Evolutionary conservation across 148 eudicot genomes (phyloP), one percentile per base, ranked within the genome.

Genomic region (Tetragonia tetragonoides): DNA sequence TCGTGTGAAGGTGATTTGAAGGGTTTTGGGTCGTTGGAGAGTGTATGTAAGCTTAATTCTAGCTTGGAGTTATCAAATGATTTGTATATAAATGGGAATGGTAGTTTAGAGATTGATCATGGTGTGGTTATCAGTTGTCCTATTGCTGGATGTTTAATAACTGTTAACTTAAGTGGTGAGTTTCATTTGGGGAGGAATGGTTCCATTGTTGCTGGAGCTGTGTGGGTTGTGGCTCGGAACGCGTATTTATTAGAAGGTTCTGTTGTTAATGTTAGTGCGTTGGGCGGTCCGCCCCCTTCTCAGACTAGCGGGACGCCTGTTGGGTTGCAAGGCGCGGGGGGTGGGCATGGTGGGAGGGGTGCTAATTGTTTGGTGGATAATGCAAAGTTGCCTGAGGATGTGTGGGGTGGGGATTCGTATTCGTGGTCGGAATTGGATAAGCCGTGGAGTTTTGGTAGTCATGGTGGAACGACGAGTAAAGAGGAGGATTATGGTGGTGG

Each of bases 371-470:
- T 92, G 76, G 76, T 83, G 75, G 95, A 91, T 61, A 89, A 89
- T 81, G 60, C 65, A 10, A 85, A 87, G 86, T 78, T 88, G 2
- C 90, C 91, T 0, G 95, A 91, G 83, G 95, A 92, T 79, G 93
- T 90, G 66, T 94, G 97, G 97, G 98, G 98, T 18, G 98, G 98
- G 66, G 97, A 94, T 85, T 89, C 95, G 0, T 92, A 92, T 77
- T 84, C 88, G 0, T 94, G 98, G 98, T 80, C 87, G 4, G 82
- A 87, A 57, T 80, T 92, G 85, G 88, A 73, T 10, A 78, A 84
- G 76, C 98, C 98, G 2, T 89, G 92, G 90, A 90, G 92, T 76
- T 94, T 80, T 73, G 98, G 98, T 21, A 89, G 98, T 75, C 87
- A 83, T 47, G 98, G 98, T 20, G 97, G 95, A 60, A 88, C 94